Evolutionary conservation across 192 early-diverging fungal species (phyloP).

Genomic region (Thoreauomyces humboldtii): DNA sequence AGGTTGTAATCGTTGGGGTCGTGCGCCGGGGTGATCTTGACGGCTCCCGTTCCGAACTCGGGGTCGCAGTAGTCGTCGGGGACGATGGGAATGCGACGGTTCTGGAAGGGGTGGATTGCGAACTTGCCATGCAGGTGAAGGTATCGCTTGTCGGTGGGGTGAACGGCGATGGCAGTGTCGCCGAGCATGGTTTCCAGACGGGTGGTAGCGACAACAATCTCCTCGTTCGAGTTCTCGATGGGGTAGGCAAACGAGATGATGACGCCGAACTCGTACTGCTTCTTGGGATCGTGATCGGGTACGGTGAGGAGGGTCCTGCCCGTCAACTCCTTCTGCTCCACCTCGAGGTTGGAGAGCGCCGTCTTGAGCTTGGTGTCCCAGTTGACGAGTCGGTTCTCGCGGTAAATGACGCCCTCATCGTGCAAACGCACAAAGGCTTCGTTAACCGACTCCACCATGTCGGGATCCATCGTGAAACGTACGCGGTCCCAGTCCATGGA

Average conservation of each 20-base stretch:
- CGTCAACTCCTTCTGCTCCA: slow-evolving; percentile 81
- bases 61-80: slow-evolving; percentile 86
- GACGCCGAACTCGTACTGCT: slow-evolving; percentile 99
- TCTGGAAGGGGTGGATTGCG: slow-evolving; percentile 90
- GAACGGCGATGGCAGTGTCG: slow-evolving; percentile 94
- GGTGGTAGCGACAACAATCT: slow-evolving; percentile 94
- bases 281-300: slow-evolving; percentile 87
- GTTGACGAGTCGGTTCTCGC: slow-evolving; percentile 95
- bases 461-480: slow-evolving; percentile 90
- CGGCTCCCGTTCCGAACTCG: slow-evolving; percentile 95
- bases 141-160: slow-evolving; percentile 91
- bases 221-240: slow-evolving; percentile 79
- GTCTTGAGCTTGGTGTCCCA: slow-evolving; percentile 98
- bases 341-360: slow-evolving; percentile 93
- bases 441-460: slow-evolving; percentile 74
- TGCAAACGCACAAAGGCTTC: slow-evolving; percentile 95
- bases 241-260: slow-evolving; percentile 92
- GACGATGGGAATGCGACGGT: slow-evolving; percentile 86
- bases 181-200: slow-evolving; percentile 99
- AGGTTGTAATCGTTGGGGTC: slow-evolving; percentile 96
- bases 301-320: slow-evolving; percentile 83
- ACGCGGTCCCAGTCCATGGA: slow-evolving; percentile 93
- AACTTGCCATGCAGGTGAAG: slow-evolving; percentile 93
- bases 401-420: slow-evolving; percentile 93
- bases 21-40: slow-evolving; percentile 99